Conservation (phyloP, 1,284 basidiomycete genomes). For the Ceratorhiza oryzae-sativae region DNA sequence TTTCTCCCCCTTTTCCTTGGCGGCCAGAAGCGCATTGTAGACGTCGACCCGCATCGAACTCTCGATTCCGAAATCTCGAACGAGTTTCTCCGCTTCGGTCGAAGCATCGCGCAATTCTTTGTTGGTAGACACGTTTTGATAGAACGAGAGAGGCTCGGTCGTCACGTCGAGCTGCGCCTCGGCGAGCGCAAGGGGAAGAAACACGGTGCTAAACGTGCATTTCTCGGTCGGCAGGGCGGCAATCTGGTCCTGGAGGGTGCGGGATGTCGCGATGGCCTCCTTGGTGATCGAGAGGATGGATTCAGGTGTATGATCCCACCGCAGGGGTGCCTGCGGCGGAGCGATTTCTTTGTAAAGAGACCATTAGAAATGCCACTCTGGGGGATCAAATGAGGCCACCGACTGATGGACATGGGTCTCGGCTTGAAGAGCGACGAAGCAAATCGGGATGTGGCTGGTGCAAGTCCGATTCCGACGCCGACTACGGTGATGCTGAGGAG, state of each 20-base stretch:
- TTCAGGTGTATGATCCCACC: conserved; percentile 72
- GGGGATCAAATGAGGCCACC: not conserved
- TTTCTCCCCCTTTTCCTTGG: conserved; percentile 70
- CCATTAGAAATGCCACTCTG: not conserved
- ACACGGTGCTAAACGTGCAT: conserved; percentile 52
- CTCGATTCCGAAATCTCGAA: conserved; percentile 72
- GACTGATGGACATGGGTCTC: conserved; percentile 21
- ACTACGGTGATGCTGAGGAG: conserved; percentile 23
- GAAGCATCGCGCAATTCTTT: conserved; percentile 78
- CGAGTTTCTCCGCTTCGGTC: conserved; percentile 70
- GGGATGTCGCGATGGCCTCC: conserved; percentile 64
- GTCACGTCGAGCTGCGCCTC: conserved; percentile 63
- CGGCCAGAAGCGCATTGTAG: conserved; percentile 71
- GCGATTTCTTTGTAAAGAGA: conserved; percentile 1
- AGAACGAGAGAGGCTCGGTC: conserved; percentile 71
- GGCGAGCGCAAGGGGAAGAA: conserved; percentile 64
- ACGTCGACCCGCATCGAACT: conserved; percentile 79
- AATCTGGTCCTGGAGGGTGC: conserved; percentile 64
- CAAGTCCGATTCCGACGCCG: conserved; percentile 4
- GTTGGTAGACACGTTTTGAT: conserved; percentile 76
- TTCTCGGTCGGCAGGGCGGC: conserved; percentile 65
- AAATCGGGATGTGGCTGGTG: conserved; percentile 20
- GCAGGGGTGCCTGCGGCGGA: conserved; percentile 71
- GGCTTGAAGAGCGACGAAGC: conserved; percentile 5
- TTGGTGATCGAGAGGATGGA: conserved; percentile 66